Evolutionary conservation across 2,329 filamentous ascomycete genomes (phyloP).

Genomic region (Arthroderma uncinatum): DNA sequence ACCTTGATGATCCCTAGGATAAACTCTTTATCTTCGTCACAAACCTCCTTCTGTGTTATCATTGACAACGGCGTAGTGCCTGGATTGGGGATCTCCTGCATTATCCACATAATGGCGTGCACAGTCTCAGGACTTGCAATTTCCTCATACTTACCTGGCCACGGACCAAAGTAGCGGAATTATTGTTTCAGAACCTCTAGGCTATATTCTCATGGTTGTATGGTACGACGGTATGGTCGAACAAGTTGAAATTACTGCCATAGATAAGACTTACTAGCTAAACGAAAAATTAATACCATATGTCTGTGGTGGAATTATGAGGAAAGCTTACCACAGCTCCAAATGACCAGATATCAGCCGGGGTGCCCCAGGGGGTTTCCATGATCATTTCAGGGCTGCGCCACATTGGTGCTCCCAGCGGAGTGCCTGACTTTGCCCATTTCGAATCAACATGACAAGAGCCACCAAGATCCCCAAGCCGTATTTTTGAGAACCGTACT

Average conservation of each 20-base stretch:
- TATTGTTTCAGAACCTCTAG: constrained; percentile 7
- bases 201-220: constrained; percentile 10
- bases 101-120: constrained; percentile 9
- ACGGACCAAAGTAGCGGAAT: constrained; percentile 9
- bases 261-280: constrained; percentile 12
- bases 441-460: constrained; percentile 10
- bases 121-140: constrained; percentile 13
- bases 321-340: constrained; percentile 15
- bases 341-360: constrained; percentile 23
- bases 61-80: constrained; percentile 20
- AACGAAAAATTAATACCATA: not conserved
- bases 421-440: constrained; percentile 13
- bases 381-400: constrained; percentile 16
- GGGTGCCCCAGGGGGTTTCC: constrained; percentile 18
- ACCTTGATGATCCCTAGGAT: constrained; percentile 36
- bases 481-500: constrained; percentile 16
- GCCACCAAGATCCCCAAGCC: constrained; percentile 17
- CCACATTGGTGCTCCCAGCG: constrained; percentile 16
- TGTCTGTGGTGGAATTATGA: not conserved
- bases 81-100: constrained; percentile 13
- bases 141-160: constrained; percentile 13
- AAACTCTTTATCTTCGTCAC: constrained; percentile 25
- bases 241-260: constrained; percentile 10
- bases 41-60: constrained; percentile 22
- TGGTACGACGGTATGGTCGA: too few relatives aligned